Conservation (phyloP, 2,329 filamentous ascomycete genomes). For the Coniochaeta hoffmannii region DNA sequence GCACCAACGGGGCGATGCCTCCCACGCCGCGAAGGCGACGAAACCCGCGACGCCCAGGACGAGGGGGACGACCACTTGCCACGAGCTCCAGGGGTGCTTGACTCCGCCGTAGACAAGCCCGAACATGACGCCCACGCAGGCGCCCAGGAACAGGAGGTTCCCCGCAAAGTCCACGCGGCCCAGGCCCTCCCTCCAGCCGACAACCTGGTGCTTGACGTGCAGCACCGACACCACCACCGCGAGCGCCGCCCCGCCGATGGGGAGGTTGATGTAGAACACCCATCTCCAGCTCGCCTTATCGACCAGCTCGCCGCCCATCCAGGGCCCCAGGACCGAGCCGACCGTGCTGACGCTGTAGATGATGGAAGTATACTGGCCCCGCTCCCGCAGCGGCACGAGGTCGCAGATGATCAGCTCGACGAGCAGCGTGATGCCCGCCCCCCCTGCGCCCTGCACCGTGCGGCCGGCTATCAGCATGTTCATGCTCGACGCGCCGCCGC, state of each 20-base stretch:
- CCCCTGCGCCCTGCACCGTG: slow-evolving; percentile 9
- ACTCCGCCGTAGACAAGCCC: slow-evolving; percentile 30
- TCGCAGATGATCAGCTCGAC: slow-evolving; percentile 25
- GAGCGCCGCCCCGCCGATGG: slow-evolving; percentile 10
- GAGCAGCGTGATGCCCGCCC: slow-evolving; percentile 9
- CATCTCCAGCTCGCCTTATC: slow-evolving; percentile 25
- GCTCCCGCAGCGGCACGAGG: slow-evolving; percentile 35
- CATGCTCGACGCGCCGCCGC: slow-evolving; percentile 25
- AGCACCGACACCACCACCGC: slow-evolving; percentile 9
- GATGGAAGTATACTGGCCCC: slow-evolving; percentile 30
- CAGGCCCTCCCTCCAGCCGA: background rate
- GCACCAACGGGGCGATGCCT: slow-evolving; percentile 15
- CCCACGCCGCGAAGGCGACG: slow-evolving; percentile 25
- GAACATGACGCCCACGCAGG: slow-evolving; percentile 26
- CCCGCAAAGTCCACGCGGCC: slow-evolving; percentile 20
- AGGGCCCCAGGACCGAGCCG: slow-evolving; percentile 22
- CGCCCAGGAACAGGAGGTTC: slow-evolving; percentile 25
- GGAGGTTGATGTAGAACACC: slow-evolving; percentile 27
- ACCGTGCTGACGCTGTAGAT: slow-evolving; percentile 22
- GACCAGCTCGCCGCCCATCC: slow-evolving; percentile 15
- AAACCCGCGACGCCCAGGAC: slow-evolving; percentile 30
- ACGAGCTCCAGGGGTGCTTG: slow-evolving; percentile 26
- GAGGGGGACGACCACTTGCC: slow-evolving; percentile 28
- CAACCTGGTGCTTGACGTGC: slow-evolving; percentile 1
- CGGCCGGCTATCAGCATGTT: slow-evolving; percentile 11